A percentile compares a stretch with the other conserved stretches of the same genome.
These are phyloP conservation scores for Sistotremastrum niveocremeum DNA, from an alignment of 768 basidiomycete genomes.

Conservation along the genomic window DNA sequence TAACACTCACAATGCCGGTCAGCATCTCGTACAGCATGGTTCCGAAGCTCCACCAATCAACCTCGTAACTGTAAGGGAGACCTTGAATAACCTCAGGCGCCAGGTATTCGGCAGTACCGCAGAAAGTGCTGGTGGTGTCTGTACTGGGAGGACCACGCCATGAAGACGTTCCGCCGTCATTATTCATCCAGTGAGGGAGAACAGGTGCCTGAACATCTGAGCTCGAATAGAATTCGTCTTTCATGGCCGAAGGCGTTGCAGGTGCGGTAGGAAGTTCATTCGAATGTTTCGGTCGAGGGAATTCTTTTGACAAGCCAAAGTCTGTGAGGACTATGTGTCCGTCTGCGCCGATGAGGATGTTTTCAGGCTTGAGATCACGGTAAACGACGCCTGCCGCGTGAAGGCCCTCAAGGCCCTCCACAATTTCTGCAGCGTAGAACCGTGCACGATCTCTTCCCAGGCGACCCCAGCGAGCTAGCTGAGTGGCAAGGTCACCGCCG, in stretches of 20 bases:
- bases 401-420: constrained; percentile 89
- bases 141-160: constrained; percentile 41
- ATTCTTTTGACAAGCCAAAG: constrained; percentile 91
- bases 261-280: constrained; percentile 28
- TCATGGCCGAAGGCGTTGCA: constrained; percentile 40
- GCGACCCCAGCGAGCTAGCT: constrained; percentile 90
- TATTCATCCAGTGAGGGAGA: constrained; percentile 70
- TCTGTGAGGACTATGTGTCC: constrained; percentile 97
- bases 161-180: constrained; percentile 35
- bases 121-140: constrained; percentile 78
- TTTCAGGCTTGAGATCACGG: constrained; percentile 94
- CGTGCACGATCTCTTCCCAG: constrained; percentile 87
- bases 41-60: constrained; percentile 97
- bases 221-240: constrained; percentile 42
- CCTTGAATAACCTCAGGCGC: constrained; percentile 96
- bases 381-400: constrained; percentile 94
- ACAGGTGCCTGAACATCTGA: constrained; percentile 25
- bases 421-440: constrained; percentile 96
- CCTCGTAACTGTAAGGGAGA: constrained; percentile 79
- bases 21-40: constrained; percentile 98
- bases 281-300: constrained; percentile 40
- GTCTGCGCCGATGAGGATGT: constrained; percentile 85
- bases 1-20: constrained; percentile 72
- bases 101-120: constrained; percentile 92
- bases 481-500: constrained; percentile 93